Percentiles rank a stretch among this genome's conserved stretches.
phyloP scores from a whole-genome alignment of 805 yeast genomes.

The Metschnikowia cerradonensis region DNA sequence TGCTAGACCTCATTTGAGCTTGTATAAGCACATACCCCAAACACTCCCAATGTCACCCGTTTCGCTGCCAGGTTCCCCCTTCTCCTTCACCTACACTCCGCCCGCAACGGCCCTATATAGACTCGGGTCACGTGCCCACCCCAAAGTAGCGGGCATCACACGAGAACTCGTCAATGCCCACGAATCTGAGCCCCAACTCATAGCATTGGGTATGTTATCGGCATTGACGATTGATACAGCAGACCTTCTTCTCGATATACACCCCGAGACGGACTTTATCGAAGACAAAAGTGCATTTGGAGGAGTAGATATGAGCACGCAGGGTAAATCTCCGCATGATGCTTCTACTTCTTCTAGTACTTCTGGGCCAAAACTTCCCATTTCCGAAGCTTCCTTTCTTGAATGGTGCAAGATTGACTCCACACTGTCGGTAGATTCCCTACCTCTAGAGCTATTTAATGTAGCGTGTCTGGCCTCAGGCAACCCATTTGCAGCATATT shows the following conservation, averaged over 20 bases:
- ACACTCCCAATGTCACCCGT: not conserved
- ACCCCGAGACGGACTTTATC: not conserved
- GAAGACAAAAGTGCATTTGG: not conserved
- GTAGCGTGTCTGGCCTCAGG: not conserved
- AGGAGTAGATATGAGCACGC: not conserved
- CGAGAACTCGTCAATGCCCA: no score
- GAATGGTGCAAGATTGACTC: no score
- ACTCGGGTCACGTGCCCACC: not conserved
- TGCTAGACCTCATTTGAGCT: no score
- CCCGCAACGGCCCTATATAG: not conserved
- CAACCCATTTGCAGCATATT: not conserved
- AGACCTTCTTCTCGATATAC: not conserved
- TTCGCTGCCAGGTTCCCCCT: not conserved
- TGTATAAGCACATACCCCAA: not conserved
- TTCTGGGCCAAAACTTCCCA: not conserved
- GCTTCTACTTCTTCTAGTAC: not conserved
- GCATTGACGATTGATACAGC: not conserved
- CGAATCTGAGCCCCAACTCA: not conserved
- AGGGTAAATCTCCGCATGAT: not conserved
- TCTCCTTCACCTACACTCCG: conserved; percentile 1
- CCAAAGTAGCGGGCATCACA: not conserved
- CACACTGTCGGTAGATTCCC: not conserved
- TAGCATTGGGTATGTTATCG: not conserved
- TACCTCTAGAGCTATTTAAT: not conserved
- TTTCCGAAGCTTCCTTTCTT: no score